phyloP scores from a whole-genome alignment of 2,329 filamentous ascomycete species.

The Lachnellula cervina region DNA sequence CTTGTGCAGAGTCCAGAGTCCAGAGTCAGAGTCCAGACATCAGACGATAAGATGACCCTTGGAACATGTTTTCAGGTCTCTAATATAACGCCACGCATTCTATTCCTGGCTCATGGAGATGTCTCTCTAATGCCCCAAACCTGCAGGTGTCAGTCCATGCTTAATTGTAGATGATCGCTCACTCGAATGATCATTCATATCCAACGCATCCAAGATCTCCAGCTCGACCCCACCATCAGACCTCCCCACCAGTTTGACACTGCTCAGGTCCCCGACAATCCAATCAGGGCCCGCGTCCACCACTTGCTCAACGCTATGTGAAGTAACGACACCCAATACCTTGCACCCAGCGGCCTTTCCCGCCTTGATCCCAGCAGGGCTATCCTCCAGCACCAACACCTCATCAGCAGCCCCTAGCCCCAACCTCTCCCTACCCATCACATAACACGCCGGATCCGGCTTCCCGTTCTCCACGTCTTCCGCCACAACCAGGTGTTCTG shows the following conservation, averaged over 20 bases:
- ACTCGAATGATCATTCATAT: conserved; percentile 11
- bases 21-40: not conserved
- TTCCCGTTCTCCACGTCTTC: conserved; percentile 73
- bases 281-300: conserved; percentile 62
- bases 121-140: not conserved
- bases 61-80: not conserved
- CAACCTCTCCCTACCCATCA: conserved; percentile 60
- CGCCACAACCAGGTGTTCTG: conserved; percentile 64
- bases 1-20: not conserved
- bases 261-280: conserved; percentile 62
- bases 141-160: not conserved
- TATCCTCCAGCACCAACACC: conserved; percentile 64
- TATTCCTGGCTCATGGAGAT: not conserved
- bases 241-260: conserved; percentile 47
- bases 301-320: conserved; percentile 56
- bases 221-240: conserved; percentile 36
- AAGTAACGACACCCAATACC: conserved; percentile 62
- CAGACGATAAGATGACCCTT: not conserved
- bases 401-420: conserved; percentile 35
- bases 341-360: conserved; percentile 68
- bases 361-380: conserved; percentile 61
- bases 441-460: conserved; percentile 71
- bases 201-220: conserved; percentile 26
- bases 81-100: not conserved
- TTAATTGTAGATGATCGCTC: not conserved